These are phyloP conservation scores for Elsinoe batatas DNA, from an alignment of 2,329 filamentous ascomycete species.

Conservation along the genomic window DNA sequence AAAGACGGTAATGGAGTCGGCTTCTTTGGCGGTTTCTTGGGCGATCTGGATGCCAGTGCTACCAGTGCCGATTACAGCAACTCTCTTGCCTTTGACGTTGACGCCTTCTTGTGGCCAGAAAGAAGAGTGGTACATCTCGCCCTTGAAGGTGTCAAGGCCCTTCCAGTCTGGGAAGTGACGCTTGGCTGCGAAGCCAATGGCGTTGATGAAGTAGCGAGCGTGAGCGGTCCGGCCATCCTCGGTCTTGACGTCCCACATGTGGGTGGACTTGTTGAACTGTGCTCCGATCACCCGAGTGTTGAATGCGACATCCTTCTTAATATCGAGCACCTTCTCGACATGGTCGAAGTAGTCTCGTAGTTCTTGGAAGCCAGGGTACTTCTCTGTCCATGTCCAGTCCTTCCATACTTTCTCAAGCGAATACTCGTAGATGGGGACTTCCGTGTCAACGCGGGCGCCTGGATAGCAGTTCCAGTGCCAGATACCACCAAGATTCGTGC, in stretches of 20 bases:
- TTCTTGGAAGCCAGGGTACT: slow-evolving; percentile 29
- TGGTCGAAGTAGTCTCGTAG: slow-evolving; percentile 51
- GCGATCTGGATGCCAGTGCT: slow-evolving; percentile 34
- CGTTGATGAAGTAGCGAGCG: slow-evolving; percentile 29
- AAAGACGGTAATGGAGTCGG: slow-evolving; percentile 45
- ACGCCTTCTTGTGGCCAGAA: slow-evolving; percentile 29
- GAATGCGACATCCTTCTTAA: slow-evolving; percentile 50
- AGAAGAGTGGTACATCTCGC: slow-evolving; percentile 32
- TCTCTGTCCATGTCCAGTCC: slow-evolving; percentile 44
- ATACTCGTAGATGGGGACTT: slow-evolving; percentile 39
- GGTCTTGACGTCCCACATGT: slow-evolving; percentile 44
- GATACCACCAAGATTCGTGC: slow-evolving; percentile 28
- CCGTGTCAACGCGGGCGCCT: slow-evolving; percentile 40
- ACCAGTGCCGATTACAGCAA: slow-evolving; percentile 35
- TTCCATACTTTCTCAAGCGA: slow-evolving; percentile 40
- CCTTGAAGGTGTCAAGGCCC: slow-evolving; percentile 30
- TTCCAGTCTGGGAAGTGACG: slow-evolving; percentile 30
- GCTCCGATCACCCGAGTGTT: slow-evolving; percentile 46
- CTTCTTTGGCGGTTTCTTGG: slow-evolving; percentile 25
- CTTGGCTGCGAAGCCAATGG: slow-evolving; percentile 31
- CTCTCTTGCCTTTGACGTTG: slow-evolving; percentile 29
- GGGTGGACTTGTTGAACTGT: slow-evolving; percentile 39
- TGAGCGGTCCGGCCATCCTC: slow-evolving; percentile 40
- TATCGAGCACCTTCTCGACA: slow-evolving; percentile 45
- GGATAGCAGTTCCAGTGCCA: slow-evolving; percentile 32